Base-by-base conservation (phyloP, 176 grass and related monocot genomes). In the Lolium perenne region DNA sequence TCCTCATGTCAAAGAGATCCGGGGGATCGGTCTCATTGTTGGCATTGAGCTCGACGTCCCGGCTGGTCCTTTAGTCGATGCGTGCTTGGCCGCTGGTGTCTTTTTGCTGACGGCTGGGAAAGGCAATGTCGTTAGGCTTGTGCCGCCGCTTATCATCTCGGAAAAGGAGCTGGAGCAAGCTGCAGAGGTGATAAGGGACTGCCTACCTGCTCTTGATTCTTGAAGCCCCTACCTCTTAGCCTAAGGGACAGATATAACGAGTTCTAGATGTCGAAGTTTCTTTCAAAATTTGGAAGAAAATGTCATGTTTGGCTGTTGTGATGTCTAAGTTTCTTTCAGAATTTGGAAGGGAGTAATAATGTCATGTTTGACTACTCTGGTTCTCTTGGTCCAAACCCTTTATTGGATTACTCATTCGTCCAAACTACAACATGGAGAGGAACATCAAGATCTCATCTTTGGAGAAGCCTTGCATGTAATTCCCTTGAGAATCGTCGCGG, bases 71-170 rank as follows among this genome's bases (percentile, higher is more conserved):
- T 70, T 98, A 2, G 96, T 98, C 0, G 80, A 94, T 7, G 88
- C 91, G 0, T 98, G 96, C 57, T 60, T 93, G 60, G 76, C 95
- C 23, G 87, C 85, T 11, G 96, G 96, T n/a, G 92, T 95, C 76
- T 55, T 95, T 21, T 73, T 95, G 72, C 71, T 94, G 82, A 91
- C 94, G 0, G 92, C 97, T 7, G 97, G 97, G 25, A 95, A 94
- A 67, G 97, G 94, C 63, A 94, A 98, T 87, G 97, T 98, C 0
- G 86, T 95, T 16, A 89, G 97, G 86, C 81, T 94, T 0, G 92
- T 95, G 18, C 97, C 93, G 1, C 93, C 91, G 5, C 87, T 95
- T 54, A 86, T 94, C 83, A 85, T 98, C 65, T 94, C 96, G 0
- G 91, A 91, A 32, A 84, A 91, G 86, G 97, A 98, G 88, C 82